Conservation (phyloP, 306 rosid genomes). For the Cicer yamashitae region DNA sequence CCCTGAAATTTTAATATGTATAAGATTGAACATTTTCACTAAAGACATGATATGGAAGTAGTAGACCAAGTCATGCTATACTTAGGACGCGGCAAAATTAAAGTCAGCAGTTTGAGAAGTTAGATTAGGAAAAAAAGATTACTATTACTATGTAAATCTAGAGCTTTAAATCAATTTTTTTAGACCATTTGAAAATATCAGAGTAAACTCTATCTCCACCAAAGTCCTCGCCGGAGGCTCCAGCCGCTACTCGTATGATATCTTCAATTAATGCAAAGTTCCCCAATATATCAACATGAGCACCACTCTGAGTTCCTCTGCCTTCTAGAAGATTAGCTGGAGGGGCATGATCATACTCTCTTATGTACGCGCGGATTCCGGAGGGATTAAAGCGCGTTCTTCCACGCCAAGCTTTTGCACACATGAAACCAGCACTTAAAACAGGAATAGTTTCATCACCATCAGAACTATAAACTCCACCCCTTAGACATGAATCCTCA, state of each 20-base stretch:
- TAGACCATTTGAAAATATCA: conserved; percentile 73
- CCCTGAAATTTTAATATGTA: conserved; percentile 2
- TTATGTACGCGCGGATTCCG: conserved; percentile 66
- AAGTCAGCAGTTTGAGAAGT: conserved; percentile 30
- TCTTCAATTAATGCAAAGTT: conserved; percentile 85
- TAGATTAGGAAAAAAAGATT: conserved; percentile 27
- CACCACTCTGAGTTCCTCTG: conserved; percentile 87
- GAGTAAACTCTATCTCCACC: conserved; percentile 82
- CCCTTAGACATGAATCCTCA: conserved; percentile 66
- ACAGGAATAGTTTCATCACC: conserved; percentile 94
- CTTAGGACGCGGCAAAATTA: conserved; percentile 4
- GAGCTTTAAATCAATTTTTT: conserved; percentile 60
- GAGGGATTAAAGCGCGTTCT: conserved; percentile 81
- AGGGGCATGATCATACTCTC: conserved; percentile 86
- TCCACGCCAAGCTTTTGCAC: conserved; percentile 89
- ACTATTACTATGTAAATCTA: conserved; percentile 51
- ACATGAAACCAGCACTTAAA: conserved; percentile 84
- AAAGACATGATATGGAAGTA: conserved; percentile 9
- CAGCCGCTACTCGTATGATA: conserved; percentile 82
- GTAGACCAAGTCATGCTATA: conserved; percentile 1
- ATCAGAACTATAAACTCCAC: conserved; percentile 67
- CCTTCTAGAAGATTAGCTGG: conserved; percentile 89
- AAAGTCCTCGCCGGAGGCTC: conserved; percentile 74
- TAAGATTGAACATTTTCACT: conserved; percentile 11
- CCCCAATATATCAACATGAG: conserved; percentile 87